Conservation (phyloP, 805 yeast species). For the Metschnikowia matae region DNA sequence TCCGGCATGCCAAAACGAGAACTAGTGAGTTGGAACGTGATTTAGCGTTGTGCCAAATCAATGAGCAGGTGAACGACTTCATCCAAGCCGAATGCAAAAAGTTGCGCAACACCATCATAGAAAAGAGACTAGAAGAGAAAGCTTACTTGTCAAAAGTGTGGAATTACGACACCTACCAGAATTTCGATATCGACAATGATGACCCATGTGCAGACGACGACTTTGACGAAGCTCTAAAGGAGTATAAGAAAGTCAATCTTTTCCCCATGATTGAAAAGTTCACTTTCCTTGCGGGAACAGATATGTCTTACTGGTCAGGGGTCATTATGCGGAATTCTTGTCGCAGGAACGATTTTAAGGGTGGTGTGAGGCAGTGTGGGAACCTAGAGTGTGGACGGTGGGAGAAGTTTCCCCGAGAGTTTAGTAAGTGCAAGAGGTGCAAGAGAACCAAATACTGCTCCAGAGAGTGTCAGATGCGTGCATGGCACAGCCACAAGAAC, state of each 20-base stretch:
- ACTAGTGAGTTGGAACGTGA: conserved; percentile 32
- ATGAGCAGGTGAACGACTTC: conserved; percentile 28
- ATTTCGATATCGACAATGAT: conserved; percentile 37
- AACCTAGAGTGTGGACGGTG: conserved; percentile 89
- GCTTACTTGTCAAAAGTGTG: conserved; percentile 30
- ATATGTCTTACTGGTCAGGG: conserved; percentile 93
- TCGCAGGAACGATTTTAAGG: conserved; percentile 78
- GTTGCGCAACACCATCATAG: conserved; percentile 30
- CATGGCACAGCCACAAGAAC: conserved; percentile 90
- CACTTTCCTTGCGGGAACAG: conserved; percentile 68
- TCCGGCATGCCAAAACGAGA: conserved; percentile 33
- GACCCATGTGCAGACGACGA: conserved; percentile 19
- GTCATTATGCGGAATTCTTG: conserved; percentile 97
- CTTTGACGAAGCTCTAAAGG: conserved; percentile 39
- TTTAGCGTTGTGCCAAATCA: conserved; percentile 29
- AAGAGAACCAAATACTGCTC: conserved; percentile 94
- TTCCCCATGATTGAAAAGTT: conserved; percentile 92
- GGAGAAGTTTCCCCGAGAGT: conserved; percentile 87
- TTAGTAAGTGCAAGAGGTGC: conserved; percentile 92
- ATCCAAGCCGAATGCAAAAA: conserved; percentile 32
- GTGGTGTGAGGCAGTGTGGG: conserved; percentile 94
- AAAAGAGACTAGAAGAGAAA: conserved; percentile 31
- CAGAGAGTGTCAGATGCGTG: conserved; percentile 82
- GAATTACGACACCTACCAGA: conserved; percentile 38
- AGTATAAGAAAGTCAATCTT: conserved; percentile 55